These are phyloP conservation scores for Neodidymelliopsis sp. DNA, from an alignment of 2,329 filamentous ascomycete species.

Conservation along the genomic window DNA sequence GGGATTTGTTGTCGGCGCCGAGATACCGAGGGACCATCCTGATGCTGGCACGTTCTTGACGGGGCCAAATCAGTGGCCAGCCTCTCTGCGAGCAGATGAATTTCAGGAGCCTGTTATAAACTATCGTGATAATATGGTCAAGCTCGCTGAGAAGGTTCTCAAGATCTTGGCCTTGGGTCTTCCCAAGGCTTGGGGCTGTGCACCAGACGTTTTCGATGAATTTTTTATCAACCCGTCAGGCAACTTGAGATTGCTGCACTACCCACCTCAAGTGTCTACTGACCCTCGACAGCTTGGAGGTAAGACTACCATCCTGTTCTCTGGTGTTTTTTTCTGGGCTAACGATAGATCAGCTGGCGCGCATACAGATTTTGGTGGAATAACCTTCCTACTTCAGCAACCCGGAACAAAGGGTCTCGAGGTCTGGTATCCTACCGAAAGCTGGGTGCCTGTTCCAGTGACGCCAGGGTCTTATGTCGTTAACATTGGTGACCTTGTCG, in stretches of 20 bases:
- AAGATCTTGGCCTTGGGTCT: conserved; percentile 7
- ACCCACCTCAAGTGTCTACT: conserved; percentile 10
- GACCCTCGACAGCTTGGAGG: conserved; percentile 18
- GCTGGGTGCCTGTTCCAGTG: conserved; percentile 16
- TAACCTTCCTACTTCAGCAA: conserved; percentile 25
- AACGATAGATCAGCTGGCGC: conserved; percentile 8
- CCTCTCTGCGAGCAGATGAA: neutral
- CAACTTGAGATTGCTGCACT: conserved; percentile 20
- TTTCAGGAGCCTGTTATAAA: neutral
- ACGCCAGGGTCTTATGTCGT: conserved; percentile 11
- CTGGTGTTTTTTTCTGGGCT: neutral
- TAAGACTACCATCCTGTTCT: neutral
- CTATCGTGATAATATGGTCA: conserved; percentile 1
- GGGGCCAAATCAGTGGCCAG: conserved; percentile 8
- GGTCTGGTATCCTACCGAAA: conserved; percentile 15
- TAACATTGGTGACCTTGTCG: conserved; percentile 17
- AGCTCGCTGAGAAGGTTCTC: neutral
- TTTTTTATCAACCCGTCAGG: conserved; percentile 17
- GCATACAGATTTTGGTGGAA: conserved; percentile 28
- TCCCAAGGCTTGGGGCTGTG: conserved; percentile 12
- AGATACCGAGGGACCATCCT: conserved; percentile 12
- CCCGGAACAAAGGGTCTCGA: conserved; percentile 21
- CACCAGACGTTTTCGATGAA: conserved; percentile 9
- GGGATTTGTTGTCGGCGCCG: conserved; percentile 16
- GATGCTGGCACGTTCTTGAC: conserved; percentile 6